Evolutionary conservation across 2,329 filamentous ascomycete species (phyloP).

Genomic region (Venturia nashicola): DNA sequence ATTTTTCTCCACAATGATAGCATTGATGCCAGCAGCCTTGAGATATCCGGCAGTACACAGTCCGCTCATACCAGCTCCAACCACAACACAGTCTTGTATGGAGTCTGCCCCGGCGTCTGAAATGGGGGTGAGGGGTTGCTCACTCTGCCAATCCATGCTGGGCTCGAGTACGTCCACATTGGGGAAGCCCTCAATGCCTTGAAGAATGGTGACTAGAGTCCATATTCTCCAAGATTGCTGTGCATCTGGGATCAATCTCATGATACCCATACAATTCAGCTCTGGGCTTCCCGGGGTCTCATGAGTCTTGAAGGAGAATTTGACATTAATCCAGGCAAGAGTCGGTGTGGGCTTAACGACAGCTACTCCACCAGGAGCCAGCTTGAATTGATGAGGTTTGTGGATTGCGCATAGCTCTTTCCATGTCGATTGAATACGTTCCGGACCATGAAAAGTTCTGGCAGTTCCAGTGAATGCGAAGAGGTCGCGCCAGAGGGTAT

Average conservation of each 20-base stretch:
- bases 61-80: slow-evolving; percentile 44
- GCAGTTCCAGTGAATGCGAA: slow-evolving; percentile 10
- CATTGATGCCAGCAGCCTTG: slow-evolving; percentile 43
- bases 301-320: slow-evolving; percentile 3
- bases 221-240: slow-evolving; percentile 9
- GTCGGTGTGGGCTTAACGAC: slow-evolving; percentile 3
- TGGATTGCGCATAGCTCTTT: slow-evolving; percentile 3
- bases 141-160: neutral
- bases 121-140: neutral
- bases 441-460: slow-evolving; percentile 5
- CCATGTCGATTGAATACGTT: slow-evolving; percentile 4
- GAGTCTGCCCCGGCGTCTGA: neutral
- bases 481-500: slow-evolving; percentile 10
- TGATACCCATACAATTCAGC: slow-evolving; percentile 1
- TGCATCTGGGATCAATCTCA: slow-evolving; percentile 8
- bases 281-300: neutral
- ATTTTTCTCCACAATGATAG: slow-evolving; percentile 48
- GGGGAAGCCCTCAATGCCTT: slow-evolving; percentile 9
- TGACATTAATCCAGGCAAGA: slow-evolving; percentile 6
- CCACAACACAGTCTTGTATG: slow-evolving; percentile 10
- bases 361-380: slow-evolving; percentile 4
- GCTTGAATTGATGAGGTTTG: neutral
- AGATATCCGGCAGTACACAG: slow-evolving; percentile 46
- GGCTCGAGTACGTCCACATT: slow-evolving; percentile 7
- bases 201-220: slow-evolving; percentile 8